Conservation (phyloP, 2,329 filamentous ascomycete genomes). For the Paradendryphiella salina region DNA sequence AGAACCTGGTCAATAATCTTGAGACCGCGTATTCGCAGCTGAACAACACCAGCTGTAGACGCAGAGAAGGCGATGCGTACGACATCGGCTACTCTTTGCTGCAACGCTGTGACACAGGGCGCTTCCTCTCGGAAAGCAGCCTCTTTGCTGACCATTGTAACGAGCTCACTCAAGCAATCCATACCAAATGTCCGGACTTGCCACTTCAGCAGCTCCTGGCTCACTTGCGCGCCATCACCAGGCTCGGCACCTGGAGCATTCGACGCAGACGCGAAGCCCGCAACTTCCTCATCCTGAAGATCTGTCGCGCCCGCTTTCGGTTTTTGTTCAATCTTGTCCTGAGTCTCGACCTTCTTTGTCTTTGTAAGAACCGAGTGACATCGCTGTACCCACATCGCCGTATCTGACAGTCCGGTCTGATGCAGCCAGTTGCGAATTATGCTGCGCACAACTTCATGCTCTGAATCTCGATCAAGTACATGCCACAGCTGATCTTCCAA, state of each 20-base stretch:
- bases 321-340: constrained; percentile 53
- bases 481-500: constrained; percentile 94
- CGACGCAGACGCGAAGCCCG: constrained; percentile 82
- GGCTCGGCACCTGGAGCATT: constrained; percentile 57
- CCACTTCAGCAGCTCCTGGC: constrained; percentile 90
- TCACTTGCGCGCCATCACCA: constrained; percentile 46
- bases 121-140: constrained; percentile 78
- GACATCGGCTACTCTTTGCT: constrained; percentile 84
- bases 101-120: constrained; percentile 74
- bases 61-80: constrained; percentile 97
- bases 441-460: constrained; percentile 78
- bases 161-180: constrained; percentile 81
- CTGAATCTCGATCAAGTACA: constrained; percentile 75
- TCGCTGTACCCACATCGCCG: constrained; percentile 81
- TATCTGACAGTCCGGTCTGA: constrained; percentile 81
- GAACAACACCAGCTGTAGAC: constrained; percentile 88
- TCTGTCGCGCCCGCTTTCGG: constrained; percentile 66
- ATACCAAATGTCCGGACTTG: constrained; percentile 95
- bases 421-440: constrained; percentile 92
- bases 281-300: constrained; percentile 92
- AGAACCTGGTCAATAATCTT: constrained; percentile 92
- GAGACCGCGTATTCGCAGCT: constrained; percentile 85
- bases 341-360: constrained; percentile 71
- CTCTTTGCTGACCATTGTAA: constrained; percentile 77
- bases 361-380: constrained; percentile 89